Percentiles rank a stretch among this genome's conserved stretches.
phyloP scores from a whole-genome alignment of 2,329 filamentous ascomycete species.

The Seiridium unicorne region DNA sequence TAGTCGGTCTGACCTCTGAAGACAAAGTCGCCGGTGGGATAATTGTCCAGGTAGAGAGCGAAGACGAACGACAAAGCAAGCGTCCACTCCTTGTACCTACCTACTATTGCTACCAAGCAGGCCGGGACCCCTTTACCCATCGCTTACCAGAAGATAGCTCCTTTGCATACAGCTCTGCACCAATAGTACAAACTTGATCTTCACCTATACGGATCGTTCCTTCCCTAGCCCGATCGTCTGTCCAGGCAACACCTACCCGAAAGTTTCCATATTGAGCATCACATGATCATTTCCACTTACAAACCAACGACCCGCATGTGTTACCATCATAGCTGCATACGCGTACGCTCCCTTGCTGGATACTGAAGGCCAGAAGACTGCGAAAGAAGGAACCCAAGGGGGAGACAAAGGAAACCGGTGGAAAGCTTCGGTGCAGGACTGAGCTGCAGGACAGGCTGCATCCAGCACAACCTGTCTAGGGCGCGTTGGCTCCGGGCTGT shows the following conservation, averaged over 20 bases:
- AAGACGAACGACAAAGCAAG: conserved; percentile 14
- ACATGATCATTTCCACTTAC: not conserved
- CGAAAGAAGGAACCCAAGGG: not conserved
- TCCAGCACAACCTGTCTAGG: not conserved
- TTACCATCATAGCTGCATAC: not conserved
- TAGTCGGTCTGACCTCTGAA: conserved; percentile 15
- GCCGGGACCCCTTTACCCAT: not conserved
- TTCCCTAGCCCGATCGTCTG: not conserved
- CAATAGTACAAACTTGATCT: not conserved
- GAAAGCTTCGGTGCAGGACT: not conserved
- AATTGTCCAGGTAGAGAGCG: conserved; percentile 1
- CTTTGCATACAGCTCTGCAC: not conserved
- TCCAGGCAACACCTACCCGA: not conserved
- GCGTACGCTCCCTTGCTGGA: not conserved
- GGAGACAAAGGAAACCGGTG: not conserved
- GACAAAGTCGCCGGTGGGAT: not conserved
- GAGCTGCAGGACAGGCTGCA: not conserved
- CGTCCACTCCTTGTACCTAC: not conserved
- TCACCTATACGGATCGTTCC: not conserved
- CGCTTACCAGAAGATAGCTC: not conserved
- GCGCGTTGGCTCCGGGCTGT: not conserved
- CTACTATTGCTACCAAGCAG: not conserved
- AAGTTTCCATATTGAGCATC: not conserved
- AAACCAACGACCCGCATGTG: not conserved
- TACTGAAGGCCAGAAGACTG: not conserved